Base-by-base conservation (phyloP, 2,329 filamentous ascomycete species). In the Pleurostoma richardsiae region DNA sequence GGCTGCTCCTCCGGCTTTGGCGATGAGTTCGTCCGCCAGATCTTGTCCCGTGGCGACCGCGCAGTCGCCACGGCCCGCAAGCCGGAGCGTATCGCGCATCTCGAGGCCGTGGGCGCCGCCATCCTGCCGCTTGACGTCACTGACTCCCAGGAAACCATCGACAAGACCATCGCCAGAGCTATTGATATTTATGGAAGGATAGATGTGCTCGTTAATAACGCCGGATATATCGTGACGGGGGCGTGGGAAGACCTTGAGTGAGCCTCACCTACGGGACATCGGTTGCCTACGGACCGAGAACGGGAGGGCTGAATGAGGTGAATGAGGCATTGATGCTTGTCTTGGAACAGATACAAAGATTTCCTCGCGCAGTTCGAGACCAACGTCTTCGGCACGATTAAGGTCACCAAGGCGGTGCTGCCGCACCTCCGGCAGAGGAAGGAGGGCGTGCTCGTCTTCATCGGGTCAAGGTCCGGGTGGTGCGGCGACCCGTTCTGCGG, bases 1-100 rank as follows among this genome's bases (percentile, higher is more conserved):
- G 77, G 73, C 29, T 68, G 68, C 41, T 75, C 73, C 27, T 74
- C 69, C 19, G 76, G 77, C 43, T 73, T 80, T 49, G 77, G 77
- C 5, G 61, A 63, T 4, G 59, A 64, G 5, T 70, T 79, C 29
- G 69, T 70, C 30, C 55, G 66, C 30, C 54, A 62, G 8, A 70
- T 74, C 2, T 64, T 80, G 5, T 56, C 60, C 3, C 65, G 66
- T 29, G 73, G 74, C 29, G 71, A 80, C 56, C 65, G 60, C 1
- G 76, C 77, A 49, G 62, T 79, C 39, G 77, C 76, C 3, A 76
- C 74, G 0, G 70, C 74, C 2, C 72, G 76, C 30, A 64, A 63
- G 4, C 33, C 51, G 3, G 48, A 52, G 29, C 53, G 49, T 43
- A 46, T 56, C 31, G 40, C 45, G 42, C 47, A 55, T 36, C 50